Evolutionary conservation across 176 grass and related monocot genomes (phyloP).

Genomic region (Hordeum vulgare): MorexV3_pseudomolecules_assembly NC_058523.1:54620871-54621370

Average conservation of each 20-base stretch:
- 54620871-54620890: too few species aligned
- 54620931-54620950: too few species aligned
- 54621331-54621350: neutral
- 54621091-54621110: neutral
- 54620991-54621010: too few species aligned
- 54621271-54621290: neutral
- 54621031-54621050: too few species aligned
- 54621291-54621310: neutral
- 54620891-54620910: too few species aligned
- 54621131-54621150: neutral
- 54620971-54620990: too few species aligned
- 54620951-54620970: too few species aligned
- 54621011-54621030: too few species aligned
- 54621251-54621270: neutral
- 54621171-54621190: neutral
- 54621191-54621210: neutral
- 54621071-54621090: neutral
- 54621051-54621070: too few species aligned
- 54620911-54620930: too few species aligned
- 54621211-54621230: neutral
- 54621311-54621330: neutral
- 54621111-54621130: neutral
- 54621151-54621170: neutral
- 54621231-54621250: neutral
- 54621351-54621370: neutral